Evolutionary conservation across 192 early-diverging fungal genomes (phyloP).

Genomic region (Rhizophlyctis rosea): DNA sequence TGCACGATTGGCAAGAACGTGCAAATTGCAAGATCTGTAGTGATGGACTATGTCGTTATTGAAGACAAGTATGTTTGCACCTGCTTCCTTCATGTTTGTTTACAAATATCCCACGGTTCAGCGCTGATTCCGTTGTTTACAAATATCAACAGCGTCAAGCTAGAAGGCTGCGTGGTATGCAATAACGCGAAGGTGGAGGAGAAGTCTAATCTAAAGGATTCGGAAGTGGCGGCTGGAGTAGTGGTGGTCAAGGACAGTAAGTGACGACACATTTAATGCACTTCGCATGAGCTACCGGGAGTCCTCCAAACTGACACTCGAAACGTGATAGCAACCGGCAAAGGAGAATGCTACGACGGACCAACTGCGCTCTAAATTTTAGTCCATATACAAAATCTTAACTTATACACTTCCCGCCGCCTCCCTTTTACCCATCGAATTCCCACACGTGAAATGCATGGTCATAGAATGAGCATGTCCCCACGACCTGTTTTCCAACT

Average conservation of each 20-base stretch:
- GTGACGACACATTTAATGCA: no score
- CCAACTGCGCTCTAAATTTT: no score
- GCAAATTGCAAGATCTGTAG: conserved; percentile 90
- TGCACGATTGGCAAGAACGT: conserved; percentile 94
- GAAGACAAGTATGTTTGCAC: conserved; percentile 67
- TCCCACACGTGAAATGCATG: conserved; percentile 49
- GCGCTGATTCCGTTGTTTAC: background rate
- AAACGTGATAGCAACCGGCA: no score
- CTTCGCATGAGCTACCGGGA: no score
- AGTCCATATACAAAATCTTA: no score
- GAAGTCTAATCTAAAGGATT: conserved; percentile 79
- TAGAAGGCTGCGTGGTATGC: conserved; percentile 87
- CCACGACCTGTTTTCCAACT: conserved; percentile 29
- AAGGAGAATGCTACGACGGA: no score
- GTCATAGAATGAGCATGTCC: conserved; percentile 60
- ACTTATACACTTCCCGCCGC: no score
- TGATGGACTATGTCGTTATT: conserved; percentile 93
- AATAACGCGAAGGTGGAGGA: conserved; percentile 73
- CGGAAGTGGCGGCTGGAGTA: conserved; percentile 72
- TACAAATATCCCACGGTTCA: background rate
- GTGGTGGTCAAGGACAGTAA: conserved; percentile 65
- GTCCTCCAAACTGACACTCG: no score
- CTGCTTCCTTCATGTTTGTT: background rate
- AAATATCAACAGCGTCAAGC: conserved; percentile 61
- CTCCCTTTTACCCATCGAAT: no score